Evolutionary conservation across 305 asterid genomes (phyloP), one percentile per base, ranked within the genome.

Genomic region (Coffea humblotiana): DNA sequence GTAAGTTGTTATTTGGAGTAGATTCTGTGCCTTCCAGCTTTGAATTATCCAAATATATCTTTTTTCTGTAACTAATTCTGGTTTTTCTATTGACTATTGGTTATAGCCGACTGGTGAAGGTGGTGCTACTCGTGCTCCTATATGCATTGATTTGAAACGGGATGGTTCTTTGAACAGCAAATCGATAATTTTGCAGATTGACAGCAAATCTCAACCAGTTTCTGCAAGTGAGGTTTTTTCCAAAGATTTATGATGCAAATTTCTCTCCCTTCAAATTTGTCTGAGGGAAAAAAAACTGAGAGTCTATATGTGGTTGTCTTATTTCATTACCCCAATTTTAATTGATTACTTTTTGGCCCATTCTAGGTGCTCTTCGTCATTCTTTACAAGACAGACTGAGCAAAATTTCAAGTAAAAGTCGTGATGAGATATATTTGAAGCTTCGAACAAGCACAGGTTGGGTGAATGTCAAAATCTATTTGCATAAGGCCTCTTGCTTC

Each of bases 21-120:
- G 52, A 75, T 78, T 12, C 35, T 80, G 51, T 60, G n/a, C 63
- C 52, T 47, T 71, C 63, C 25, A 47, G 27, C 10, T 54, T 3
- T 72, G 67, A 29, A 12, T 10, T 47, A 5, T 48, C 8, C 9
- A 3, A 32, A 18, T 63, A 9, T 71, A 45, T 58, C 9, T 19
- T 21, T 29, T 37, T 27, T 80, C 35, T 29, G 29, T 15, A 32
- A 27, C 32, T 49, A 60, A 47, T 37, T 29, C 32, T 72, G 8
- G 14, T 48, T 54, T 47, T 45, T 72, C 18, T 14, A 48, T 81
- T 76, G 63, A 25, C 35, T 76, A 51, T 85, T 18, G 74, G 76
- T 64, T 84, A 78, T 88, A 96, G 99, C 99, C 98, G 71, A 96
- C 99, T 79, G 99, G 99, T 77, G 99, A 96, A 92, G 99, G 98